phyloP scores from a whole-genome alignment of 2,329 filamentous ascomycete genomes.

The Diplocarpon mali region DNA sequence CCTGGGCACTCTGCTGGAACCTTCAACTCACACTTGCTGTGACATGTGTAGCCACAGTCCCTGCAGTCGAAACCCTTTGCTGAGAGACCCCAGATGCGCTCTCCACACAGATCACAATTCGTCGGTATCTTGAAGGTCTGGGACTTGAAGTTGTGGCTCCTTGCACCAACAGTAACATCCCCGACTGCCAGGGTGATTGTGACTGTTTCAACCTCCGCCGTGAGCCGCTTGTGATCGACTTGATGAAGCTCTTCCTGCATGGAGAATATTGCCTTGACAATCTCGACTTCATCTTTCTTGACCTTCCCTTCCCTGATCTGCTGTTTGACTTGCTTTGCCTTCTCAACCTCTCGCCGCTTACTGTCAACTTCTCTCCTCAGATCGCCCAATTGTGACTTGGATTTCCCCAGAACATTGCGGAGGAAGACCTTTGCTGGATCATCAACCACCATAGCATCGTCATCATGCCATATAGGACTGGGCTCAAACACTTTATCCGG shows the following conservation, averaged over 20 bases:
- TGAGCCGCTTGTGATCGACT: conserved; percentile 71
- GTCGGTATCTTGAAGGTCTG: conserved; percentile 99
- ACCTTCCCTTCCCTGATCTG: conserved; percentile 73
- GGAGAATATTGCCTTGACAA: conserved; percentile 72
- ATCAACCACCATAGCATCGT: conserved; percentile 75
- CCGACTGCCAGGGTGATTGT: conserved; percentile 88
- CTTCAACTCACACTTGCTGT: conserved; percentile 99
- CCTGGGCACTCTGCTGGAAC: conserved; percentile 92
- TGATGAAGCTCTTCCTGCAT: conserved; percentile 79
- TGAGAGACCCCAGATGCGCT: conserved; percentile 92
- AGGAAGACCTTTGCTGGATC: conserved; percentile 82
- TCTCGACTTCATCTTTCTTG: conserved; percentile 77
- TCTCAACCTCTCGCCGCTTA: conserved; percentile 77
- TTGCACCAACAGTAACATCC: conserved; percentile 82
- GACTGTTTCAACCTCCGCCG: conserved; percentile 83
- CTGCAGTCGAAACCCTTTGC: conserved; percentile 94
- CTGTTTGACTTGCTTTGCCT: conserved; percentile 60
- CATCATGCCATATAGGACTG: conserved; percentile 94
- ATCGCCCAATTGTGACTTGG: conserved; percentile 72
- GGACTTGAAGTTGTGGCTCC: conserved; percentile 96
- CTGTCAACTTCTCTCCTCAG: conserved; percentile 74
- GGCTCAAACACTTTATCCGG: conserved; percentile 79
- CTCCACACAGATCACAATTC: conserved; percentile 93
- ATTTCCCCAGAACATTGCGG: conserved; percentile 84
- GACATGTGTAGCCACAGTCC: conserved; percentile 95